phyloP scores from a whole-genome alignment of 108 stramenopile genomes.

The Discostella stelligeroides region DNA sequence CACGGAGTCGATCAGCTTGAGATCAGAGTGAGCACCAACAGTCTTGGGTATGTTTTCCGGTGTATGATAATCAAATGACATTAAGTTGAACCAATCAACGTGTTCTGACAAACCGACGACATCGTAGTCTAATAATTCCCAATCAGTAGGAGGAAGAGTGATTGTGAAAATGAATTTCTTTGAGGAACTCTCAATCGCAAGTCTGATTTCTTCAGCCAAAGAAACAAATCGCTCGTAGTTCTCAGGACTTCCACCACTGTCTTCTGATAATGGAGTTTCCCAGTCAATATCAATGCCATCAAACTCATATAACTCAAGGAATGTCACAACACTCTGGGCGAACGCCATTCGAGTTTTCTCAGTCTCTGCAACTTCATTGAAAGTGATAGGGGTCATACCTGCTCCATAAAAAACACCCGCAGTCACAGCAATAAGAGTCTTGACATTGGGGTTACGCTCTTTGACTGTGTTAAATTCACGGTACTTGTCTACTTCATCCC shows the following conservation, averaged over 20 bases:
- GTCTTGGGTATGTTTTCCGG: conserved; percentile 51
- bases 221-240: conserved; percentile 45
- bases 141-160: conserved; percentile 51
- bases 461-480: conserved; percentile 54
- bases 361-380: conserved; percentile 43
- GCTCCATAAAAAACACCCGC: conserved; percentile 53
- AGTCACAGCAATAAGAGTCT: conserved; percentile 53
- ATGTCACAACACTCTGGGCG: conserved; percentile 47
- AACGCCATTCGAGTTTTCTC: conserved; percentile 45
- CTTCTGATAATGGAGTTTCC: conserved; percentile 46
- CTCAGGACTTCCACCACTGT: conserved; percentile 48
- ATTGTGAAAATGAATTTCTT: conserved; percentile 43
- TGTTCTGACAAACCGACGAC: conserved; percentile 38
- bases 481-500: conserved; percentile 55
- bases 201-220: conserved; percentile 42
- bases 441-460: conserved; percentile 42
- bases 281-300: conserved; percentile 61
- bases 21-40: conserved; percentile 53
- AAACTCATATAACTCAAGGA: conserved; percentile 51
- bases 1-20: conserved; percentile 53
- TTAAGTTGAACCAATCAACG: conserved; percentile 61
- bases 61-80: conserved; percentile 57
- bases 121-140: conserved; percentile 53
- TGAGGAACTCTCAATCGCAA: conserved; percentile 35
- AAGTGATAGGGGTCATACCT: conserved; percentile 53